Evolutionary conservation across 352 stramenopile species (phyloP), one percentile per base, ranked within the genome.

Genomic region (Globisporangium solare): DNA sequence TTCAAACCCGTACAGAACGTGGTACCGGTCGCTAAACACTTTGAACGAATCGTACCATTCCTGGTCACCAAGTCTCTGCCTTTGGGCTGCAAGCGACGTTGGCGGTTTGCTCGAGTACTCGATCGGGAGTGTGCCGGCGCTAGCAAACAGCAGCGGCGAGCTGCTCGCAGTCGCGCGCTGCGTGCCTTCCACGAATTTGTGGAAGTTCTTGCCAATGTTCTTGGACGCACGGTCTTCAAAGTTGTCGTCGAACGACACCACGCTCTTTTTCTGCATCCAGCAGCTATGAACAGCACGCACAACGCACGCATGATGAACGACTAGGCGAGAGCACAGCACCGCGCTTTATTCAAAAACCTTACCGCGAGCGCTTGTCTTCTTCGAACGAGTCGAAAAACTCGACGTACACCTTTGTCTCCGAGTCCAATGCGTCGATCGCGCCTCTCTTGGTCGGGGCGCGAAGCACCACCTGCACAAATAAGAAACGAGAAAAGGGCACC

Each of bases 261-360:
- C 74, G 37, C 84, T 87, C 56, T 88, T 92, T 60, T 87, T 86
- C 64, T 89, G 76, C 77, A 92, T 89, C 81, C 81, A 92, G 66
- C 81, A 92, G 24, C 61, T 69, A 60, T 32, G 41, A 12, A 42
- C 17, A 12, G 37, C 17, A 22, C n/a, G 18, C 12, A 51, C 2
- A 40, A n/a, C 3, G 37, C 24, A 42, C 21, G 6, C 22, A 32
- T 6, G n/a, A 22, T 35, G 24, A 51, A 13, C 15, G 12, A 89
- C 80, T 73, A 67, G 84, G 60, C 73, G 88, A 12, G 22, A 54
- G 40, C 3, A 47, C 17, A 51, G 5, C 5, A 20, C 6, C 4
- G 49, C 18, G 18, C 24, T 27, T 27, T 5, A 27, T 27, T 5
- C 24, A 27, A 27, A 27, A 27, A 27, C 5, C 2, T 27, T 54